Conservation (phyloP, 2,329 filamentous ascomycete genomes). For the Colletotrichum gigasporum region DNA sequence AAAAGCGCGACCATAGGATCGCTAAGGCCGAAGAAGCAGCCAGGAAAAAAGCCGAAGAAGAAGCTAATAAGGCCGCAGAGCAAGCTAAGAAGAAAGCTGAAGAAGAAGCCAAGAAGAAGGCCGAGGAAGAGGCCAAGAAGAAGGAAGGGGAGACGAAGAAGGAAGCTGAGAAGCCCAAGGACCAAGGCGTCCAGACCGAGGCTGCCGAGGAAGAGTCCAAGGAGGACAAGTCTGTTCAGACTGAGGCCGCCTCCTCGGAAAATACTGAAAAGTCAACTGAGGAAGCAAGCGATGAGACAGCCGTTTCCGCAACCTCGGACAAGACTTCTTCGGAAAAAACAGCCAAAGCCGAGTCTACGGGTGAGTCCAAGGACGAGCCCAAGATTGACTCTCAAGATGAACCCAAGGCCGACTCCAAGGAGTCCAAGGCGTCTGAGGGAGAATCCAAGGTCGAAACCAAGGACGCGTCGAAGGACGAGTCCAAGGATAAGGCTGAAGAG, state of each 20-base stretch:
- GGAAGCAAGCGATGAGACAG: not conserved
- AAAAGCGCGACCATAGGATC: constrained; percentile 43
- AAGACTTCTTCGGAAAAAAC: not conserved
- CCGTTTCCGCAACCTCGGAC: not conserved
- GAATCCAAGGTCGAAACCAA: constrained; percentile 26
- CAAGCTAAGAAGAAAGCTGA: constrained; percentile 36
- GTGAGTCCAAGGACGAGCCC: not conserved
- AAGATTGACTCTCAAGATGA: not conserved
- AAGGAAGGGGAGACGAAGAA: constrained; percentile 42
- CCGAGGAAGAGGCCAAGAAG: constrained; percentile 37
- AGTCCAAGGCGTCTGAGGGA: too few relatives aligned
- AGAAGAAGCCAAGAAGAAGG: constrained; percentile 39
- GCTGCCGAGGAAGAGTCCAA: not conserved
- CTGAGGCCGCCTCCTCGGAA: constrained; percentile 26
- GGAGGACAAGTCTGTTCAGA: constrained; percentile 4
- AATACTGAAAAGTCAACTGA: not conserved
- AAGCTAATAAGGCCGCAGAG: not conserved
- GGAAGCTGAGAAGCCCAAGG: constrained; percentile 14
- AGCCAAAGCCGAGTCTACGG: not conserved
- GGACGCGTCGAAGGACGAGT: constrained; percentile 22
- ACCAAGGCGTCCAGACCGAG: constrained; percentile 29
- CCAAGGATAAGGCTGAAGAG: constrained; percentile 22
- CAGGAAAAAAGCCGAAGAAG: constrained; percentile 30
- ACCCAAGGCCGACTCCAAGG: not conserved
- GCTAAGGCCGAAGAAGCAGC: constrained; percentile 31